phyloP scores from a whole-genome alignment of 176 grass and related monocot genomes.

The Themeda triandra region DNA sequence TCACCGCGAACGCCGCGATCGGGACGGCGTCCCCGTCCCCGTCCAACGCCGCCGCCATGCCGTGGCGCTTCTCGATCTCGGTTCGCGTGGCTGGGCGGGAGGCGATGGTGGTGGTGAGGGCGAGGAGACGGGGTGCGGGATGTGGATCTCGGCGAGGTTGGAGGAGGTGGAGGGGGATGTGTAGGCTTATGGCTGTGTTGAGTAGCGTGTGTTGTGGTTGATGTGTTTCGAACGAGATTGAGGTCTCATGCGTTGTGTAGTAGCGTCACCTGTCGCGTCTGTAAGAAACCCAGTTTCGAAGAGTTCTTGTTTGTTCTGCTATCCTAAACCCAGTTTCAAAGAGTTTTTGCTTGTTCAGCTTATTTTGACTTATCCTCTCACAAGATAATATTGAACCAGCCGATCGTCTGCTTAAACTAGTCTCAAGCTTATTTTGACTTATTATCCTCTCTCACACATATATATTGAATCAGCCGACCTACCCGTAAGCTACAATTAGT shows the following conservation, averaged over 20 bases:
- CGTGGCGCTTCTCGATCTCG: neutral
- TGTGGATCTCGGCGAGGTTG: neutral
- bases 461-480: no score
- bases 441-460: no score
- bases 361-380: no score
- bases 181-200: no score
- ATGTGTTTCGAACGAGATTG: neutral
- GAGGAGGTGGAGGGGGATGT: neutral
- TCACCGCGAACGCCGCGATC: slow-evolving; percentile 72
- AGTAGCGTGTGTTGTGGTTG: neutral
- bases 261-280: neutral
- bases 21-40: slow-evolving; percentile 26
- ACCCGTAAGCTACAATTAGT: no score
- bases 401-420: no score
- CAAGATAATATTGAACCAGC: no score
- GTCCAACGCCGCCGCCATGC: neutral
- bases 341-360: neutral
- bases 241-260: neutral
- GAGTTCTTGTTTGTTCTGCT: no score
- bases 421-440: no score
- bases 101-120: neutral
- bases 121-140: neutral
- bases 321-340: no score
- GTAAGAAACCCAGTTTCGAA: neutral
- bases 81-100: neutral